Percentiles rank a stretch among this genome's conserved stretches.
These are phyloP conservation scores for Kazachstania africana DNA, from an alignment of 805 yeast species.

Conservation along the genomic window DNA sequence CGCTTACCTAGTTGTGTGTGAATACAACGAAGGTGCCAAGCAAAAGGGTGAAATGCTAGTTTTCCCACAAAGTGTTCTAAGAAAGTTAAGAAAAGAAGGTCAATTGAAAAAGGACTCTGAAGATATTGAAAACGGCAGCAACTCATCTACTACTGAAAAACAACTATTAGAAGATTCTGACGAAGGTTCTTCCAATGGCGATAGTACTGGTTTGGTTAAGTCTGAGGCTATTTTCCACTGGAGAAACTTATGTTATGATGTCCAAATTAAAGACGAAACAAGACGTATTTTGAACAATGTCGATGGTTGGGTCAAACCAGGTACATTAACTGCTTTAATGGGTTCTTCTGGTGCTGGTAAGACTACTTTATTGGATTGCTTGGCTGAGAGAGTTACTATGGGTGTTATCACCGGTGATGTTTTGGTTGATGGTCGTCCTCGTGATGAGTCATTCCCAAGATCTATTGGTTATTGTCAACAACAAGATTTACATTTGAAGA, in stretches of 20 bases:
- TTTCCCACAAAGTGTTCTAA: conserved; percentile 40
- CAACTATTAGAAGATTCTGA: background rate
- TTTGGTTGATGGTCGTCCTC: conserved; percentile 50
- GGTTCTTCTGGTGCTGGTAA: conserved; percentile 79
- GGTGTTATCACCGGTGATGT: conserved; percentile 63
- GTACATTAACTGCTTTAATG: conserved; percentile 68
- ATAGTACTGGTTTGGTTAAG: conserved; percentile 7
- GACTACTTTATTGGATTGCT: conserved; percentile 61
- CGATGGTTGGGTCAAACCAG: conserved; percentile 78
- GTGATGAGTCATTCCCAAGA: conserved; percentile 48
- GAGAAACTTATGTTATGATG: conserved; percentile 63
- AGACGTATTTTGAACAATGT: conserved; percentile 52
- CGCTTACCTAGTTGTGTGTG: conserved; percentile 43
- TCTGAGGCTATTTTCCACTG: conserved; percentile 55
- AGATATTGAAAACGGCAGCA: too few species aligned
- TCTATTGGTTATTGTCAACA: conserved; percentile 68
- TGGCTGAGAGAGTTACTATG: conserved; percentile 57
- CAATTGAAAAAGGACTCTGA: too few species aligned
- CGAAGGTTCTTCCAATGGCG: too few species aligned
- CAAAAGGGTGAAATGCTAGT: conserved; percentile 64
- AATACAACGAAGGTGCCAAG: conserved; percentile 47
- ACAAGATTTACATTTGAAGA: conserved; percentile 57
- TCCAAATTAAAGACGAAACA: conserved; percentile 47
- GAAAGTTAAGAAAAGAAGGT: conserved; percentile 29
- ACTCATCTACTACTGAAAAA: too few species aligned